Percentiles rank a stretch among this genome's conserved stretches.
Evolutionary conservation across 768 basidiomycete species (phyloP).

Genomic region (Boletus edulis): DNA sequence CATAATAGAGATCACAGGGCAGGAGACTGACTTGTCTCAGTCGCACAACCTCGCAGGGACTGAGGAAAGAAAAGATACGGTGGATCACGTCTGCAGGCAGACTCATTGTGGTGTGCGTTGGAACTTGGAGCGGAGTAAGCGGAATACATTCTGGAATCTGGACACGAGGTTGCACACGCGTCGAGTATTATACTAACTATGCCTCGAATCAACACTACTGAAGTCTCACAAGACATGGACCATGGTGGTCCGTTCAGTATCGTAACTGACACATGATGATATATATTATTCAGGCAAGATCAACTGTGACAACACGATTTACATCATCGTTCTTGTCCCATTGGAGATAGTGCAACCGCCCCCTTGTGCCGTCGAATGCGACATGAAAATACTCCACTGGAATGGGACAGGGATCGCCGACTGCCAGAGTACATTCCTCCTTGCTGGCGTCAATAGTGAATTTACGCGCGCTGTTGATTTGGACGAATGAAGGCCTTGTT

Average conservation of each 20-base stretch:
- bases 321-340: too few species aligned
- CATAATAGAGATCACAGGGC: too few species aligned
- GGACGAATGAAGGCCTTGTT: background rate
- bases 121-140: too few species aligned
- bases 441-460: background rate
- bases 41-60: background rate
- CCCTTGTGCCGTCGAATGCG: background rate
- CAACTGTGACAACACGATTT: background rate
- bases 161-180: too few species aligned
- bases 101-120: background rate
- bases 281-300: background rate
- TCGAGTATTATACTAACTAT: too few species aligned
- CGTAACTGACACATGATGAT: too few species aligned
- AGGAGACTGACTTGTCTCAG: background rate
- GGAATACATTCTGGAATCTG: too few species aligned
- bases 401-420: background rate
- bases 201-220: too few species aligned
- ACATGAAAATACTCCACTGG: background rate
- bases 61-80: background rate
- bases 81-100: background rate
- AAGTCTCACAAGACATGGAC: too few species aligned
- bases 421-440: background rate
- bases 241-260: too few species aligned
- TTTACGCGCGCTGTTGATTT: background rate
- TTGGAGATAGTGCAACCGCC: background rate